Conservation (phyloP, 2,329 filamentous ascomycete species). For the Helotiales sp. region DNA sequence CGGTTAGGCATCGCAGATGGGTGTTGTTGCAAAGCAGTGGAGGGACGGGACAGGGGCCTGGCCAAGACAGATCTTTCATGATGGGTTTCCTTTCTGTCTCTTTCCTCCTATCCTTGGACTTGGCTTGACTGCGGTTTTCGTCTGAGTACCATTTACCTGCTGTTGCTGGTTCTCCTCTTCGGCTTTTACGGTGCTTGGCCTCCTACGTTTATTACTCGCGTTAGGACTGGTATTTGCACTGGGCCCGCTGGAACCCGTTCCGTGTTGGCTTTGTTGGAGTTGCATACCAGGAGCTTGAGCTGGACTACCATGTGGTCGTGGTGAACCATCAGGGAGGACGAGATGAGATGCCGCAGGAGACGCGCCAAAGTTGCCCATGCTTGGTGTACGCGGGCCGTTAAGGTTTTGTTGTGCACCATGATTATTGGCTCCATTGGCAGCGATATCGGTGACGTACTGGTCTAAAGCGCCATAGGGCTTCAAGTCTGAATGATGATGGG, state of each 20-base stretch:
- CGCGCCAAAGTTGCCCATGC: conserved; percentile 54
- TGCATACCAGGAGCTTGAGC: conserved; percentile 68
- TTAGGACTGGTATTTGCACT: conserved; percentile 64
- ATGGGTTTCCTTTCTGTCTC: conserved; percentile 43
- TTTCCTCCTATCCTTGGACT: conserved; percentile 48
- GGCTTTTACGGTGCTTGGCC: conserved; percentile 47
- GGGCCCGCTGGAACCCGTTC: conserved; percentile 67
- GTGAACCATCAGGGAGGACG: conserved; percentile 63
- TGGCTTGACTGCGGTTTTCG: conserved; percentile 45
- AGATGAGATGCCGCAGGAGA: conserved; percentile 66
- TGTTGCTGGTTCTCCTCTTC: conserved; percentile 39
- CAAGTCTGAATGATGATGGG: conserved; percentile 58
- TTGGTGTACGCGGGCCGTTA: conserved; percentile 40
- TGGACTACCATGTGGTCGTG: conserved; percentile 62
- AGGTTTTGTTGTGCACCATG: conserved; percentile 33
- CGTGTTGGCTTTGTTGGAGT: conserved; percentile 70
- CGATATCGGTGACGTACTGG: conserved; percentile 60
- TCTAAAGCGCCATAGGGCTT: conserved; percentile 64
- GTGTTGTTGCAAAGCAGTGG: not conserved
- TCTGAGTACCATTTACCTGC: conserved; percentile 39
- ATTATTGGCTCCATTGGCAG: conserved; percentile 31
- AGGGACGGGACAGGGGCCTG: not conserved
- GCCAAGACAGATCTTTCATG: conserved; percentile 29
- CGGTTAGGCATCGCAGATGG: not conserved
- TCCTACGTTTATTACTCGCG: conserved; percentile 46